Base-by-base conservation (phyloP, 2,329 filamentous ascomycete genomes). In the Fusarium coicis region DNA sequence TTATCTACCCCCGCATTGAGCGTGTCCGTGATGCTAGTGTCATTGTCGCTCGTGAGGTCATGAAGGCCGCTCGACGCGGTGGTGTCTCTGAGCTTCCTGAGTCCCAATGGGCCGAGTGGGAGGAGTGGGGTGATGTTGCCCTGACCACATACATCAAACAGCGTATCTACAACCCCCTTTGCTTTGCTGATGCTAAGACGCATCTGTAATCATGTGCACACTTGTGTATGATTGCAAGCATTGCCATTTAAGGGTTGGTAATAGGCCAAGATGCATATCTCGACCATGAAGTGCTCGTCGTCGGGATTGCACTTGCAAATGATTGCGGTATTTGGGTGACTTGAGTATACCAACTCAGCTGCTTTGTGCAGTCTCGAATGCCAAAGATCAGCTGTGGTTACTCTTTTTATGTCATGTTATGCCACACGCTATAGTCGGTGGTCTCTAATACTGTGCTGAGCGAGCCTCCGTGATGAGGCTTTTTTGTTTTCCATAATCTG, bases 1-100 rank as follows among this genome's bases (percentile, higher is more conserved):
- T 97, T 81, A 92, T 98, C 79, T 98, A 99, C 86, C 96, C 94
- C 18, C 90, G 92, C 80, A 93, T 99, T 79, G 91, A 94, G 82
- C 93, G 96, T 72, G 97, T 99, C 74, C 91, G 96, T 49, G 94
- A 98, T 37, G 95, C 97, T 67, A 96, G 92, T 80, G 88, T 97
- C 66, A 83, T 93, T 53, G 95, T 98, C 36, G 94, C 95, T 37
- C 91, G 94, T 55, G 94, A 96, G 83, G 95, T 98, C 76, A 98
- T 98, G 88, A 95, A 96, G 81, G 92, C 94, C 28, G 95, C 96
- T 10, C 93, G 97, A 78, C 87, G 92, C 72, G 94, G 94, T 77
- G 93, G 93, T 69, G 93, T 97, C 56, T 92, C 92, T 78, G 84
- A 84, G 69, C 84, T 95, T 62, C 86, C 87, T 57, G 92, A 95